phyloP scores from a whole-genome alignment of 176 grass and related monocot genomes.

The Musa troglodytarum region DNA sequence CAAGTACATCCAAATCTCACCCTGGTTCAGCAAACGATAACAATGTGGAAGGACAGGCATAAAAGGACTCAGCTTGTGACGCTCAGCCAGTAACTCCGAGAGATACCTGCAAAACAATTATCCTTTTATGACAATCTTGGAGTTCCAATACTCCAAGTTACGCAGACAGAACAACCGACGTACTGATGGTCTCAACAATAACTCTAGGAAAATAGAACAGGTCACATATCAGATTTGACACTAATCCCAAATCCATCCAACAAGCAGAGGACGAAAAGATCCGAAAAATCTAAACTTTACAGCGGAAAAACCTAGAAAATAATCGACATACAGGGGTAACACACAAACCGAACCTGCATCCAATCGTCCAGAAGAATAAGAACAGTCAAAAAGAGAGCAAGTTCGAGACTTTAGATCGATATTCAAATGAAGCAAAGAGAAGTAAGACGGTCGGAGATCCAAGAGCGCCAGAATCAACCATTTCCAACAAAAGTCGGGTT shows the following conservation, averaged over 20 bases:
- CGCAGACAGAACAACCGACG: neutral
- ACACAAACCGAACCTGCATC: slow-evolving; percentile 5
- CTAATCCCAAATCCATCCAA: neutral
- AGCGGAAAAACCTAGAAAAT: neutral
- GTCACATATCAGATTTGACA: neutral
- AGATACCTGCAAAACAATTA: slow-evolving; percentile 61
- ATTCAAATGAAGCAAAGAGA: neutral
- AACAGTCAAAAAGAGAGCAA: neutral
- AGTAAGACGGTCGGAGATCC: slow-evolving; percentile 13
- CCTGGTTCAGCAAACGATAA: slow-evolving; percentile 74
- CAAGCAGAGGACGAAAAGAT: neutral
- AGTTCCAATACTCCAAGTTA: neutral
- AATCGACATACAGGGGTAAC: neutral
- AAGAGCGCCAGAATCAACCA: neutral
- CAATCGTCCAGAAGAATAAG: slow-evolving; percentile 4
- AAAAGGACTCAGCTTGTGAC: slow-evolving; percentile 81
- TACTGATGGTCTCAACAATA: neutral
- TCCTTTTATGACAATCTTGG: neutral
- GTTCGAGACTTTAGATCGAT: neutral
- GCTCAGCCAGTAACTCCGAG: slow-evolving; percentile 69
- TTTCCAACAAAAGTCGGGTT: neutral
- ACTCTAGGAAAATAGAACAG: neutral
- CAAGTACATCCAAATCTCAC: slow-evolving; percentile 30
- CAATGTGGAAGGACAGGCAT: slow-evolving; percentile 71
- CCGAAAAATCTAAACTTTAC: neutral